Evolutionary conservation across 177 flowering plant species (phyloP).

Genomic region (Vitis hybrid): DNA sequence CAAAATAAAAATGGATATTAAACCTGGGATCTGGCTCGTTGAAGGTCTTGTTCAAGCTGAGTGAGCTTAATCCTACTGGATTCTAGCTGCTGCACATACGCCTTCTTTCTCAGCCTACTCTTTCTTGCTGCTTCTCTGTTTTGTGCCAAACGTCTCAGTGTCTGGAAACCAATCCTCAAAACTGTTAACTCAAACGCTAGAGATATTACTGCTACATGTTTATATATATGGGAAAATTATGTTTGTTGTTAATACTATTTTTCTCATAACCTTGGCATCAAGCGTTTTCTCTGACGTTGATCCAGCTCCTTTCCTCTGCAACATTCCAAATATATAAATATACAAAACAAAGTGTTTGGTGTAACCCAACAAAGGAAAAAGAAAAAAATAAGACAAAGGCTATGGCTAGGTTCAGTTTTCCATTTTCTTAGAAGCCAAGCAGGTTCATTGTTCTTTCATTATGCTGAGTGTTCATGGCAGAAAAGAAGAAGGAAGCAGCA

Average conservation of each 20-base stretch:
- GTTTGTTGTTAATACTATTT: too few species aligned
- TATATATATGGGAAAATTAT: too few species aligned
- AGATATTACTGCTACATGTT: neutral
- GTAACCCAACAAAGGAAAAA: too few species aligned
- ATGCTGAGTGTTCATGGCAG: neutral
- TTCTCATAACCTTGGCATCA: slow-evolving; percentile 75
- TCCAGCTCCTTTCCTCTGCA: slow-evolving; percentile 77
- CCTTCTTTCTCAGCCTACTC: slow-evolving; percentile 93
- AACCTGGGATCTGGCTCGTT: slow-evolving; percentile 90
- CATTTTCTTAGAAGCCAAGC: too few species aligned
- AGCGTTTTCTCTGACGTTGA: slow-evolving; percentile 64
- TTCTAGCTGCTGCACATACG: slow-evolving; percentile 96
- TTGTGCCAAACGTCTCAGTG: slow-evolving; percentile 90
- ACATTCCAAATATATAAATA: slow-evolving; percentile 7
- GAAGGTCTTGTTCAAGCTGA: slow-evolving; percentile 93
- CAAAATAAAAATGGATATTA: neutral
- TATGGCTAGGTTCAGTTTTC: too few species aligned
- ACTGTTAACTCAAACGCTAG: slow-evolving; percentile 3
- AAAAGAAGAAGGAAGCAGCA: neutral
- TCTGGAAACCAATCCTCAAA: slow-evolving; percentile 39
- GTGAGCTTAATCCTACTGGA: slow-evolving; percentile 83
- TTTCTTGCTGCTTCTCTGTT: slow-evolving; percentile 98
- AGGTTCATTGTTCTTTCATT: too few species aligned
- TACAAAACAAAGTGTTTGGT: neutral
- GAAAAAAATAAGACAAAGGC: neutral